phyloP scores from a whole-genome alignment of 495 filamentous ascomycete genomes.

The Neurospora sp. region DNA sequence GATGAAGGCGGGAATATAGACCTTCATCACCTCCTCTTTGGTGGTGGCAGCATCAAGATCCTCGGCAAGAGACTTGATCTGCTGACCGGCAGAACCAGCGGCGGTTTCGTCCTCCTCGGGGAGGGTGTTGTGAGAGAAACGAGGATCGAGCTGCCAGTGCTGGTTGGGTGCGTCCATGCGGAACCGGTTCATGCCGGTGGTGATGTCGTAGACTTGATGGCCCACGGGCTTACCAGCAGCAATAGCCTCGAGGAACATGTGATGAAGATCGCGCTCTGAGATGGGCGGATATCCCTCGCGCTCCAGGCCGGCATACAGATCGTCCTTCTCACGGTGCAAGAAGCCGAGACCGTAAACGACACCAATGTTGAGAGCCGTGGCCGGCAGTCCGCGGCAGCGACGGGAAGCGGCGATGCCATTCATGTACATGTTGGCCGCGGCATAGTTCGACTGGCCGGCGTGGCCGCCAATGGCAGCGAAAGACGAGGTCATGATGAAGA shows the following conservation, averaged over 20 bases:
- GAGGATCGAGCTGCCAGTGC: constrained; percentile 31
- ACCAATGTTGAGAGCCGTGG: constrained; percentile 45
- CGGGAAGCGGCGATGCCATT: constrained; percentile 32
- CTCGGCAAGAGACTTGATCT: constrained; percentile 14
- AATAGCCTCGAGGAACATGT: constrained; percentile 51
- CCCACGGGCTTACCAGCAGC: constrained; percentile 22
- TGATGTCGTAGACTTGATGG: constrained; percentile 20
- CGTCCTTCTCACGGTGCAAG: constrained; percentile 35
- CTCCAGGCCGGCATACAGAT: constrained; percentile 30
- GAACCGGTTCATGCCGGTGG: constrained; percentile 30
- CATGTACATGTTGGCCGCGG: constrained; percentile 47
- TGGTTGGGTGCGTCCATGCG: constrained; percentile 12
- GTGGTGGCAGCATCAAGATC: constrained; percentile 10
- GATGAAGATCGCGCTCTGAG: constrained; percentile 49
- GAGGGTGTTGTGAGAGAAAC: constrained; percentile 27
- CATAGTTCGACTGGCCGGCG: constrained; percentile 43
- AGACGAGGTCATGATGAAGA: constrained; percentile 41
- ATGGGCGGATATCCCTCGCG: constrained; percentile 41
- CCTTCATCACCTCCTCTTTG: constrained; percentile 5
- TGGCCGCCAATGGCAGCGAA: constrained; percentile 38
- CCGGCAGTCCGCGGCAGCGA: constrained; percentile 21
- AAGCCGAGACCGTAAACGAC: constrained; percentile 49
- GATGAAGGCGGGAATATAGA: constrained; percentile 17
- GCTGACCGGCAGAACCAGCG: not conserved
- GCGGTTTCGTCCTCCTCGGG: constrained; percentile 5